Conservation (phyloP, 2,329 filamentous ascomycete species). For the Fusarium praegraminearum region DNA sequence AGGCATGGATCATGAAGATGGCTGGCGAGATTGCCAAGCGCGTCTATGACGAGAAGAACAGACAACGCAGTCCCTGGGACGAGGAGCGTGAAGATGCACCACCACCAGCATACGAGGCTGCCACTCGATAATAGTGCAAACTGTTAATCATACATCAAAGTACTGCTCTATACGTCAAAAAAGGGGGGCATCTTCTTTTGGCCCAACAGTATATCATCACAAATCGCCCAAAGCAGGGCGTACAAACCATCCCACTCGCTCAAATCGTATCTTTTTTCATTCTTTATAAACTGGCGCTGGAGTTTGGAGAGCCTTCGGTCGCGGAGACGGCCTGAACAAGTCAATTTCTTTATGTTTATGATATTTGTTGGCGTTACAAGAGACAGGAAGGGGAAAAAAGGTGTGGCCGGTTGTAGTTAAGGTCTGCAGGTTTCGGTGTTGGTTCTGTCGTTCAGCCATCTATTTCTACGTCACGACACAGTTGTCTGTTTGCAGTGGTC, state of each 20-base stretch:
- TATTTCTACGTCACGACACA: conserved; percentile 31
- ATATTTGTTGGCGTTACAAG: conserved; percentile 40
- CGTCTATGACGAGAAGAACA: conserved; percentile 86
- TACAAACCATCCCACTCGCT: conserved; percentile 35
- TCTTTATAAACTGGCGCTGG: conserved; percentile 40
- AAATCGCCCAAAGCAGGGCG: conserved; percentile 1
- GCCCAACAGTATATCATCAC: background rate
- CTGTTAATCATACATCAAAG: conserved; percentile 7
- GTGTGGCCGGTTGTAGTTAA: conserved; percentile 36
- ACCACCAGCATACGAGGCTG: conserved; percentile 72
- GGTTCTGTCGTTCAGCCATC: conserved; percentile 21
- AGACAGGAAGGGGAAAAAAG: conserved; percentile 38
- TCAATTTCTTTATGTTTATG: conserved; percentile 36
- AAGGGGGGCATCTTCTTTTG: background rate
- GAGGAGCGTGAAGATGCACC: conserved; percentile 69
- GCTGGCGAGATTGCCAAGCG: conserved; percentile 89
- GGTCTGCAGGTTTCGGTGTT: conserved; percentile 30
- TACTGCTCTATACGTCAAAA: background rate
- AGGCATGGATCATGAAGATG: conserved; percentile 93
- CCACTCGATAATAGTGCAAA: conserved; percentile 52
- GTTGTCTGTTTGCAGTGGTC: conserved; percentile 30
- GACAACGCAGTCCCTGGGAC: conserved; percentile 55
- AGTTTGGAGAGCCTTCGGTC: conserved; percentile 35
- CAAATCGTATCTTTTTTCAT: conserved; percentile 28
- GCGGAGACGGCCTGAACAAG: conserved; percentile 22